Percentiles rank a stretch among this genome's conserved stretches.
phyloP scores from a whole-genome alignment of 306 rosid genomes.

The Boehmeria nivea region DNA sequence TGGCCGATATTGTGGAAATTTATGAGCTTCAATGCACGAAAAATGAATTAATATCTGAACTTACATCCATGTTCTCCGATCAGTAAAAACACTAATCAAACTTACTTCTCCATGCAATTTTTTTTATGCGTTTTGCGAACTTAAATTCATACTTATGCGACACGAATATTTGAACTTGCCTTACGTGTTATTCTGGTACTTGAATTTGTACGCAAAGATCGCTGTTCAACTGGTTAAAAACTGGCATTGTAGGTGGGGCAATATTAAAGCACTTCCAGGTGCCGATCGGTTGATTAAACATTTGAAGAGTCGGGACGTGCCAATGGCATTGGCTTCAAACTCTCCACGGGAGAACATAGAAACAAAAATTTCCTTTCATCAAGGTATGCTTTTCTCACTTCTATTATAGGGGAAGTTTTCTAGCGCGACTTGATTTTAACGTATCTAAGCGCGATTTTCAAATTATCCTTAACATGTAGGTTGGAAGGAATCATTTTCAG shows the following conservation, averaged over 20 bases:
- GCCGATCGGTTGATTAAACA: conserved; percentile 80
- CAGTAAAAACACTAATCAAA: conserved; percentile 38
- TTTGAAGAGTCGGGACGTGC: conserved; percentile 57
- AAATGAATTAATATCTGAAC: conserved; percentile 49
- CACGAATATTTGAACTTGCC: too few species aligned
- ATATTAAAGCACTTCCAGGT: conserved; percentile 79
- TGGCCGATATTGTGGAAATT: conserved; percentile 58
- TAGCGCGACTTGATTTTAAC: neutral
- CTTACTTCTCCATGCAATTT: too few species aligned
- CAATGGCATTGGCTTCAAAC: conserved; percentile 87
- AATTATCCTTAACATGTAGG: conserved; percentile 38
- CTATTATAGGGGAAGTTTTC: neutral
- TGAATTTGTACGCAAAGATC: too few species aligned
- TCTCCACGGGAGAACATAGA: conserved; percentile 63
- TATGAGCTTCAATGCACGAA: conserved; percentile 75
- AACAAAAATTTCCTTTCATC: conserved; percentile 73
- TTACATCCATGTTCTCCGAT: conserved; percentile 56
- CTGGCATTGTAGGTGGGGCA: conserved; percentile 54
- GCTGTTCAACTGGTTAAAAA: too few species aligned
- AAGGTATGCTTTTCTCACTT: neutral
- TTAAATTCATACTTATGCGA: too few species aligned
- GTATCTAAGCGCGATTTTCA: conserved; percentile 8
- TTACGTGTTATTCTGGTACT: too few species aligned
- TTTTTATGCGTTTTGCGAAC: too few species aligned
- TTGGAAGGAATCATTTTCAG: conserved; percentile 77